Conservation (phyloP, 2,329 filamentous ascomycete genomes). For the Aspergillus udagawae region DNA sequence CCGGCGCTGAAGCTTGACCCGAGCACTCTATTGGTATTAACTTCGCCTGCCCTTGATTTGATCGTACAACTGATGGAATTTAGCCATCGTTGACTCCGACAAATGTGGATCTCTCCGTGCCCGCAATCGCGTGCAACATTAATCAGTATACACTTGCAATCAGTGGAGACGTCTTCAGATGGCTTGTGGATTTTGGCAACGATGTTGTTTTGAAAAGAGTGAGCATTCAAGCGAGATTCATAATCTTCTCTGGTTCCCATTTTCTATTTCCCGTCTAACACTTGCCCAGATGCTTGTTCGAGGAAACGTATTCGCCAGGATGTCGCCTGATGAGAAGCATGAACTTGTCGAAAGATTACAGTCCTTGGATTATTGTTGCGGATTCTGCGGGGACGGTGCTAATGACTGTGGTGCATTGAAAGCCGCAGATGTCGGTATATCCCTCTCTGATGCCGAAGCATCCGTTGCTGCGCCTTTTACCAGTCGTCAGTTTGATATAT, state of each 20-base stretch:
- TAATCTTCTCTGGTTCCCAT: neutral
- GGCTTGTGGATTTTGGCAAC: conserved; percentile 87
- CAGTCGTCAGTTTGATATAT: conserved; percentile 91
- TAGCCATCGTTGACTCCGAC: conserved; percentile 68
- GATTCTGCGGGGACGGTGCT: conserved; percentile 95
- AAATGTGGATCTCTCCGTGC: conserved; percentile 74
- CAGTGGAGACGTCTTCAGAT: conserved; percentile 90
- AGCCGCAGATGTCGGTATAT: conserved; percentile 95
- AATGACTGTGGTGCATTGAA: conserved; percentile 97
- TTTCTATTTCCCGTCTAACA: neutral
- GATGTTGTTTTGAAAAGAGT: conserved; percentile 71
- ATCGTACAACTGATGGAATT: conserved; percentile 9
- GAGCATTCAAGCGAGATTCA: conserved; percentile 22
- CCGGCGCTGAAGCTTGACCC: conserved; percentile 71
- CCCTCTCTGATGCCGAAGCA: conserved; percentile 92
- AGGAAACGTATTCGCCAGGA: conserved; percentile 92
- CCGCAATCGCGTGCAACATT: conserved; percentile 76
- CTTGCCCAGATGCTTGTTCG: conserved; percentile 71
- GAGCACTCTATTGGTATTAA: conserved; percentile 64
- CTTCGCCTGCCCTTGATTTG: neutral
- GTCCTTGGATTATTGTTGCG: conserved; percentile 89
- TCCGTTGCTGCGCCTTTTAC: conserved; percentile 98
- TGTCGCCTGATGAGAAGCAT: conserved; percentile 98
- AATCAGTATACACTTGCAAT: conserved; percentile 85
- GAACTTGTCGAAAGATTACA: conserved; percentile 96